Evolutionary conservation across 202 grass and related monocot genomes (phyloP).

Genomic region (Schoenoplectus triqueter): DNA sequence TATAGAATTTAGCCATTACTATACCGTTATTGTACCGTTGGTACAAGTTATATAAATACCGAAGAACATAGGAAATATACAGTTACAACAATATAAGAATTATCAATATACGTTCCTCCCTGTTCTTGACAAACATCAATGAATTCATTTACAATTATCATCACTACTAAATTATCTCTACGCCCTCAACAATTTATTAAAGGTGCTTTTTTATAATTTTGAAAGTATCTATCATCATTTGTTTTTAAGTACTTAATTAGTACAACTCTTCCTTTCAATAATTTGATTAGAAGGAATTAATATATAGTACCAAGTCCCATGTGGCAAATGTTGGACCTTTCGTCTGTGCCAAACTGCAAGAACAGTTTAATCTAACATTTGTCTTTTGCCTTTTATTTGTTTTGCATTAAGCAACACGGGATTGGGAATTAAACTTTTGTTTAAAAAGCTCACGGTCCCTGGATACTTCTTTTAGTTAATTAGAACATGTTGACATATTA

Average conservation of each 20-base stretch:
- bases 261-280: not conserved
- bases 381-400: not conserved
- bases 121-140: too few relatives aligned
- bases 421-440: not conserved
- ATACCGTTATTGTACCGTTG: too few relatives aligned
- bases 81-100: too few relatives aligned
- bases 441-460: not conserved
- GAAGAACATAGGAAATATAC: too few relatives aligned
- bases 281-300: slow-evolving; percentile 2
- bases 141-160: too few relatives aligned
- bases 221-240: not conserved
- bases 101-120: too few relatives aligned
- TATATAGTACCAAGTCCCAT: not conserved
- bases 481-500: too few relatives aligned
- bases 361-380: not conserved
- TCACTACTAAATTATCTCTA: not conserved
- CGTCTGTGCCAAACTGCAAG: not conserved
- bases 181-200: not conserved
- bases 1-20: too few relatives aligned
- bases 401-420: not conserved
- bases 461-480: not conserved
- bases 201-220: not conserved
- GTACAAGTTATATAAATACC: too few relatives aligned
- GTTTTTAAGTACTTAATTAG: slow-evolving; percentile 1
- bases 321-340: slow-evolving; percentile 27